A percentile compares a stretch with the other conserved stretches of the same genome.
Evolutionary conservation across 495 filamentous ascomycete species (phyloP).

Genomic region (Penicillium macrosclerotiorum): DNA sequence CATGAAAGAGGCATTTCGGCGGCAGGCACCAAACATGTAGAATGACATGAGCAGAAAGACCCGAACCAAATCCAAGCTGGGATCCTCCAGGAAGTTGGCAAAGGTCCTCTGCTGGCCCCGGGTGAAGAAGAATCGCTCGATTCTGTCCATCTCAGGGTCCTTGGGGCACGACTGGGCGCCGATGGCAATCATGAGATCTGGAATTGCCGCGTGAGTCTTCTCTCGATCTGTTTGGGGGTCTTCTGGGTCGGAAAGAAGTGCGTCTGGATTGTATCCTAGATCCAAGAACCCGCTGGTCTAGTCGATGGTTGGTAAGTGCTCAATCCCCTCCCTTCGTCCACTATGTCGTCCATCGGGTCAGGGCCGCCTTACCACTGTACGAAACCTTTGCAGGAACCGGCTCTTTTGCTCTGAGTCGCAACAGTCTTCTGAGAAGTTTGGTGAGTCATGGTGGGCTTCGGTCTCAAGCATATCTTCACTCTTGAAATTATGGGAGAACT

Average conservation of each 20-base stretch:
- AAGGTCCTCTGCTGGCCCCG: slow-evolving; percentile 39
- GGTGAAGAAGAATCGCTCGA: slow-evolving; percentile 35
- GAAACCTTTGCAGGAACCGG: slow-evolving; percentile 27
- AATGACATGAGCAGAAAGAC: slow-evolving; percentile 44
- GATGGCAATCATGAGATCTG: slow-evolving; percentile 42
- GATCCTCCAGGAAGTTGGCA: slow-evolving; percentile 40
- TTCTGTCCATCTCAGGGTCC: slow-evolving; percentile 16
- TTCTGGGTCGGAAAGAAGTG: slow-evolving; percentile 3
- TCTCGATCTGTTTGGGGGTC: slow-evolving; percentile 18
- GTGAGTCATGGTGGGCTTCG: slow-evolving; percentile 31
- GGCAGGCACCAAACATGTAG: slow-evolving; percentile 48
- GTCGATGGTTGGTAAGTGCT: slow-evolving; percentile 2
- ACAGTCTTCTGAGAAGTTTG: slow-evolving; percentile 23
- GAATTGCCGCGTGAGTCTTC: slow-evolving; percentile 27
- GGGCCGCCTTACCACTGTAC: slow-evolving; percentile 26
- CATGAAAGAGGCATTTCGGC: slow-evolving; percentile 50
- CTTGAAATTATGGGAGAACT: slow-evolving; percentile 41
- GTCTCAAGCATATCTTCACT: slow-evolving; percentile 44
- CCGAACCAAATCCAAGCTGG: slow-evolving; percentile 39
- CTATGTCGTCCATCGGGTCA: slow-evolving; percentile 2
- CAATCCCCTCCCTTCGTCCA: background rate
- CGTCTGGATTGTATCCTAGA: slow-evolving; percentile 10
- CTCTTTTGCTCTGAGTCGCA: slow-evolving; percentile 19
- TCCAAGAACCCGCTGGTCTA: slow-evolving; percentile 38
- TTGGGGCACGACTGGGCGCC: slow-evolving; percentile 38